Conservation (phyloP, 495 filamentous ascomycete species). For the Poronia punctata region DNA sequence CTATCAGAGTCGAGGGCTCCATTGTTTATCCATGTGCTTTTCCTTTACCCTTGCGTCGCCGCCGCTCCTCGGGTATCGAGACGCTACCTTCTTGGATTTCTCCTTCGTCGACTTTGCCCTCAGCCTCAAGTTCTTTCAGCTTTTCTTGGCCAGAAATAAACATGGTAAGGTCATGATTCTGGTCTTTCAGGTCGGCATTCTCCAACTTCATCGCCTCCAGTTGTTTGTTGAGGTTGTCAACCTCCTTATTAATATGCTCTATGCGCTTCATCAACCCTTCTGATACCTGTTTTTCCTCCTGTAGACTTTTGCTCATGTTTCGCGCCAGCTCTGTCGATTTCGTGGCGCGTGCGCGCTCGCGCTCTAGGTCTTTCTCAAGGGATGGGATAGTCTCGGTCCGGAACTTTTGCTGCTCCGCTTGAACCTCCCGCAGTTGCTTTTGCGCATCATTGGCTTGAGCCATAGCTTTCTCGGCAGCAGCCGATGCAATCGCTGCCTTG, state of each 20-base stretch:
- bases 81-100: constrained; percentile 45
- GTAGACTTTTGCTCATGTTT: constrained; percentile 65
- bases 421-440: constrained; percentile 42
- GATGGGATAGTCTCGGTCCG: constrained; percentile 51
- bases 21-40: no score
- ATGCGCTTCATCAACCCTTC: constrained; percentile 72
- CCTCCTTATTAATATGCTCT: constrained; percentile 54
- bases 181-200: constrained; percentile 63
- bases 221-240: constrained; percentile 47
- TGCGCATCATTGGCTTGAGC: constrained; percentile 46
- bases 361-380: constrained; percentile 63
- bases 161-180: constrained; percentile 85
- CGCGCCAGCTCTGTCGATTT: constrained; percentile 71
- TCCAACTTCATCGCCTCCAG: constrained; percentile 47
- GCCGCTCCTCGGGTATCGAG: constrained; percentile 44
- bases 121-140: constrained; percentile 59
- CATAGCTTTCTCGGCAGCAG: constrained; percentile 56
- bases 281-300: constrained; percentile 83
- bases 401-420: constrained; percentile 49
- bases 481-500: constrained; percentile 71
- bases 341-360: constrained; percentile 58
- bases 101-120: constrained; percentile 52
- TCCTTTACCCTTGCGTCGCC: constrained; percentile 50
- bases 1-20: no score
- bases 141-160: constrained; percentile 81